Conservation (phyloP, 306 rosid species). For the Clitoria ternatea region DNA sequence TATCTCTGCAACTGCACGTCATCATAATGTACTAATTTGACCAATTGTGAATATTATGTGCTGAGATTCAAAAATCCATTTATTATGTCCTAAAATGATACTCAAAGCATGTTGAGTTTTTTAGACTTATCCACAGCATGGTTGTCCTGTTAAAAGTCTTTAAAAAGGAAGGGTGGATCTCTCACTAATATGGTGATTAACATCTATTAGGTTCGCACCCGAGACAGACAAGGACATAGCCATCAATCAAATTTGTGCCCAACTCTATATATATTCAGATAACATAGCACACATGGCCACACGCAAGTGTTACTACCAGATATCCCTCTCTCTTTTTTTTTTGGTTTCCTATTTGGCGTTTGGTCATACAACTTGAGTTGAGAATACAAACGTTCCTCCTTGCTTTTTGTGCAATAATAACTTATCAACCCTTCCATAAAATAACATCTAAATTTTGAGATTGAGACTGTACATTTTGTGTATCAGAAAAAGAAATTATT, state of each 20-base stretch:
- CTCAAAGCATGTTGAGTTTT: background rate
- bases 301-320: conserved; percentile 10
- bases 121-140: background rate
- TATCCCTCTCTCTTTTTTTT: background rate
- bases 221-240: background rate
- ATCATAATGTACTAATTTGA: conserved; percentile 8
- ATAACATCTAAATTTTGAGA: background rate
- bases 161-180: conserved; percentile 1
- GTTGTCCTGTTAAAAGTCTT: background rate
- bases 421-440: background rate
- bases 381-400: background rate
- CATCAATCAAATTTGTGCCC: background rate
- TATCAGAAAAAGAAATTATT: no score
- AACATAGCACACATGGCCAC: background rate
- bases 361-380: background rate
- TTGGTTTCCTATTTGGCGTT: background rate
- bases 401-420: background rate
- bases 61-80: background rate
- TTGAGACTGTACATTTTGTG: no score
- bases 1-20: conserved; percentile 16
- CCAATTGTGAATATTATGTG: no score
- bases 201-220: background rate
- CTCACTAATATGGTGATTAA: background rate
- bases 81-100: background rate
- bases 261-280: background rate